phyloP scores from a whole-genome alignment of 345 rosid genomes.

The Corchorus capsularis region DNA sequence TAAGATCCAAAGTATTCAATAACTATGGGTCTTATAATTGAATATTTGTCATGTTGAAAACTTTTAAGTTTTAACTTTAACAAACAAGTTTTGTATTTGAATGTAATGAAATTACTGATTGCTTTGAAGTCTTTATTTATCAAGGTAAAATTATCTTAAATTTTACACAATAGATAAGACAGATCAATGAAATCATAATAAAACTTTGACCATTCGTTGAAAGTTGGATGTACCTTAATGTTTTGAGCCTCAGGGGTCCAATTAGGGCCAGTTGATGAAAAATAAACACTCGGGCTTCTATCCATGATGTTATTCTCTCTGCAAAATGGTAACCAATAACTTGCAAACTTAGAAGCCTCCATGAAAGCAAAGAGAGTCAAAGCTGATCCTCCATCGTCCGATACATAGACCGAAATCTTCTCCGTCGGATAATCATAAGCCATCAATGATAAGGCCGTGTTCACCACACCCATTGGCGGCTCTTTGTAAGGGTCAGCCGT shows the following conservation, averaged over 20 bases:
- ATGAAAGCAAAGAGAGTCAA: slow-evolving; percentile 69
- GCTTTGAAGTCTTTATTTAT: too few relatives aligned
- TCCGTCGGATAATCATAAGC: slow-evolving; percentile 72
- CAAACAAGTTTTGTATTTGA: too few relatives aligned
- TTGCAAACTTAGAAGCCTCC: slow-evolving; percentile 74
- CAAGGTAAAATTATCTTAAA: too few relatives aligned
- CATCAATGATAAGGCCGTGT: slow-evolving; percentile 75
- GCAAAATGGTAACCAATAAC: slow-evolving; percentile 73
- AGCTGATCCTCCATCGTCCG: slow-evolving; percentile 83
- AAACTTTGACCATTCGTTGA: background rate
- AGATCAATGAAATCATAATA: too few relatives aligned
- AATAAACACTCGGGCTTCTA: slow-evolving; percentile 59
- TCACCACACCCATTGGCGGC: slow-evolving; percentile 70
- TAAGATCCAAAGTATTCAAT: background rate
- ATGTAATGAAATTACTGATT: too few relatives aligned
- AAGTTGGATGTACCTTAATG: slow-evolving; percentile 47
- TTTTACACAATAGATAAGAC: too few relatives aligned
- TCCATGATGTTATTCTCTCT: slow-evolving; percentile 44
- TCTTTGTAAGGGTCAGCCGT: slow-evolving; percentile 90
- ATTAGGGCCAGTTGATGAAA: slow-evolving; percentile 30
- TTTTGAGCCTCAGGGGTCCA: slow-evolving; percentile 24
- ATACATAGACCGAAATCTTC: slow-evolving; percentile 70
- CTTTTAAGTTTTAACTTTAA: too few relatives aligned
- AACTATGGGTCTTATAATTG: background rate
- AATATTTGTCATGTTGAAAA: too few relatives aligned